Evolutionary conservation across 2,329 filamentous ascomycete species (phyloP), one percentile per base, ranked within the genome.

Genomic region (Aspergillus sp.): DNA sequence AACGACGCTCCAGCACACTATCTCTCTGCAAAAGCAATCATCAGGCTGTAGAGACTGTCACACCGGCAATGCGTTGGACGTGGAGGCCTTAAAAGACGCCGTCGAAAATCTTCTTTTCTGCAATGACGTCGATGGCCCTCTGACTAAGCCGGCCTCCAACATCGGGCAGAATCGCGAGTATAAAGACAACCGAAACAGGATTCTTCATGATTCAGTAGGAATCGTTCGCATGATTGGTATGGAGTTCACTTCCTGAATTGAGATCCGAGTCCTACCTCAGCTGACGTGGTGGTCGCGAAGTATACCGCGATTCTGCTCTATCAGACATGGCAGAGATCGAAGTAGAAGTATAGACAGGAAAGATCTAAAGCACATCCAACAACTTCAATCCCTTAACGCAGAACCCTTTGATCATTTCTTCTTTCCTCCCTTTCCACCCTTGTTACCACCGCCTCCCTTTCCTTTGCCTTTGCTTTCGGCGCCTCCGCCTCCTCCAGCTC

Each of bases 401-500:
- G 3, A 38, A 6, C 17, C 40, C 10, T 14, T 40, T 5, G 45
- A 53, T 56, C 63, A 74, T 61, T 70, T 74, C 63, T 73, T 69
- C 67, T 74, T 77, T 21, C 71, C 70, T 31, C 68, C 65, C 47
- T 73, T 74, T 4, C 67, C 64, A 53, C 62, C 64, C 52, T 61
- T 58, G 47, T 59, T 49, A 50, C 59, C 60, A 46, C 59, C 55
- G 53, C 57, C 49, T 16, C 59, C 49, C 5, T 73, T 72, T 10
- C 73, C 72, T 62, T 70, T 53, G 49, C 66, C 71, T 25, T 77
- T 69, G 16, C 75, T 71, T 57, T 70, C 64, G 34, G 61, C 60
- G 53, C 69, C 64, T 45, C 66, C 63, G 45, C 63, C 66, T 2
- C 77, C 74, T 29, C 69, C 72, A 1, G 85, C 85, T 13, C 81